Conservation (phyloP, 352 stramenopile species). For the Plasmopara viticola region DNA sequence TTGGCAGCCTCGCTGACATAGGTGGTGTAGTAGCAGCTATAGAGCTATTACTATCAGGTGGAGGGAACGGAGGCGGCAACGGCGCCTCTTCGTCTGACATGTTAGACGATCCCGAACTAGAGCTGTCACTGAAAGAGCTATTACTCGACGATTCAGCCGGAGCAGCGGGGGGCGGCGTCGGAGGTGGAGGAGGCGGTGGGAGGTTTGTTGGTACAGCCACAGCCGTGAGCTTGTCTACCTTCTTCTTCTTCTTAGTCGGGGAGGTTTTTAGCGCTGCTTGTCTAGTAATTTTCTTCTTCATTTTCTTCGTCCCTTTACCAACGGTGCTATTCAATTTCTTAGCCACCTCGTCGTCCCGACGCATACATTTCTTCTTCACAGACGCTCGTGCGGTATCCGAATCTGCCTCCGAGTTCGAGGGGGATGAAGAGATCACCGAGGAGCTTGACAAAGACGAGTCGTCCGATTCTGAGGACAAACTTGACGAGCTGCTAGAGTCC, state of each 20-base stretch:
- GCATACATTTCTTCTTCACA: slow-evolving; percentile 18
- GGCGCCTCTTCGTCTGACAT: slow-evolving; percentile 33
- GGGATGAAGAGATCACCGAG: slow-evolving; percentile 34
- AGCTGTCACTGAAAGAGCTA: slow-evolving; percentile 45
- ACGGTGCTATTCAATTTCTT: slow-evolving; percentile 25
- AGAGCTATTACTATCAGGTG: slow-evolving; percentile 6
- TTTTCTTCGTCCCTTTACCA: slow-evolving; percentile 14
- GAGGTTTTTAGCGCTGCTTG: slow-evolving; percentile 14
- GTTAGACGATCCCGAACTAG: slow-evolving; percentile 46
- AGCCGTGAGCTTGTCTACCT: slow-evolving; percentile 3
- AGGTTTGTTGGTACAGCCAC: slow-evolving; percentile 14
- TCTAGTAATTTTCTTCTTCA: slow-evolving; percentile 16
- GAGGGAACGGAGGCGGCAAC: slow-evolving; percentile 22
- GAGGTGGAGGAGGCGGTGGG: slow-evolving; percentile 26
- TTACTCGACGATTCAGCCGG: slow-evolving; percentile 35
- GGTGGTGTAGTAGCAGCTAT: slow-evolving; percentile 12
- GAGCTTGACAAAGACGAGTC: slow-evolving; percentile 43
- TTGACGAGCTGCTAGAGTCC: slow-evolving; percentile 74
- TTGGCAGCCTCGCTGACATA: slow-evolving; percentile 13
- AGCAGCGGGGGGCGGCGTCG: slow-evolving; percentile 26
- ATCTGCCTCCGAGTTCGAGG: slow-evolving; percentile 28
- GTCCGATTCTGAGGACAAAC: slow-evolving; percentile 66
- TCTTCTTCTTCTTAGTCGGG: slow-evolving; percentile 19
- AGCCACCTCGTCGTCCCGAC: slow-evolving; percentile 25
- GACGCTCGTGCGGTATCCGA: slow-evolving; percentile 24